phyloP scores from a whole-genome alignment of 176 grass and related monocot species.

The Thalia dealbata region DNA sequence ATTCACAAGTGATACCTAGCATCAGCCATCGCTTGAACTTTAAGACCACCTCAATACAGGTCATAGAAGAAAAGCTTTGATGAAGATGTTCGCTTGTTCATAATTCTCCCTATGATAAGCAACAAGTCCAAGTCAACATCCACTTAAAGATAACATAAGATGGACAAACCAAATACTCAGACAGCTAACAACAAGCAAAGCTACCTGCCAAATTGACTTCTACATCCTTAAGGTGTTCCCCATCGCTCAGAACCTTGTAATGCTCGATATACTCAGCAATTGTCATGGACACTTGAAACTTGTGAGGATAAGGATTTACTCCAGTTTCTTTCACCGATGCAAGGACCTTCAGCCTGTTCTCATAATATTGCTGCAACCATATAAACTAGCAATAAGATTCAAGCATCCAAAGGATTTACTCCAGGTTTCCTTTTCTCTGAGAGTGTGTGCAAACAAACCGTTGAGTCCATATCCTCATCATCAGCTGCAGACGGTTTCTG shows the following conservation, averaged over 20 bases:
- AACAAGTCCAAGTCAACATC: constrained; percentile 11
- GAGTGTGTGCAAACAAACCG: constrained; percentile 38
- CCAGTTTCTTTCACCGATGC: constrained; percentile 30
- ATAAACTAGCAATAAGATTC: not conserved
- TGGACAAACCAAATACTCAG: constrained; percentile 1
- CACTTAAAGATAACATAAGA: not conserved
- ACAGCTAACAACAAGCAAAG: not conserved
- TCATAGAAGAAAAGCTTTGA: constrained; percentile 94
- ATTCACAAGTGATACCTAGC: constrained; percentile 43
- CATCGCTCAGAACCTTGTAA: constrained; percentile 41
- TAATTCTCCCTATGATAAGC: constrained; percentile 67
- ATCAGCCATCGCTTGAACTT: constrained; percentile 95
- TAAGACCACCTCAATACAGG: constrained; percentile 56
- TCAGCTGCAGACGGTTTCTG: constrained; percentile 37
- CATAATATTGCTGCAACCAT: constrained; percentile 71
- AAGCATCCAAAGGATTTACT: not conserved
- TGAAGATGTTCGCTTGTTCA: constrained; percentile 87
- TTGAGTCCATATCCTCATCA: constrained; percentile 90
- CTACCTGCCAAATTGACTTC: constrained; percentile 60
- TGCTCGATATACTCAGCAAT: constrained; percentile 49
- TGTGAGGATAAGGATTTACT: constrained; percentile 75
- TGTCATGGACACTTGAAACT: constrained; percentile 48
- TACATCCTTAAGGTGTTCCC: constrained; percentile 37
- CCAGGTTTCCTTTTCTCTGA: no score
- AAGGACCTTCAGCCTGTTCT: constrained; percentile 69